Base-by-base conservation (phyloP, 2,329 filamentous ascomycete species). In the Magnaporthiopsis rhizophila region DNA sequence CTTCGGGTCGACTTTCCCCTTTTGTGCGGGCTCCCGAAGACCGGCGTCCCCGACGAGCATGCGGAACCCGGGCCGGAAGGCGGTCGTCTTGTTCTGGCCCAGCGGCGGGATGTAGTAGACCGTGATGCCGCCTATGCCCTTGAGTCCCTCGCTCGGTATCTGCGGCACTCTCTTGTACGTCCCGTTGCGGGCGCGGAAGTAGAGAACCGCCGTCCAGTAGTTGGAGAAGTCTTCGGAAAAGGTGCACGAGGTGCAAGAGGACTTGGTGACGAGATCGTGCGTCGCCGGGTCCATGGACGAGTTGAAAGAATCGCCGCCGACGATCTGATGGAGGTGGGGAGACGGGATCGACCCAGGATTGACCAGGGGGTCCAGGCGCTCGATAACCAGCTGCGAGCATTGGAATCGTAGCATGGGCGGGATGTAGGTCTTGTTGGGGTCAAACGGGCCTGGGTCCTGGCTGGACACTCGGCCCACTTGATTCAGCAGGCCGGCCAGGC, bases 171-270 rank as follows among this genome's bases (percentile, higher is more conserved):
- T 66, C 63, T 73, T 71, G 65, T 66, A 75, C 6, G 70, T 69
- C 13, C 73, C 73, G 62, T 75, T 75, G 12, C 72, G 70, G 21
- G 74, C 74, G n/a, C 70, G 69, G 67, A 75, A 76, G 69, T 73
- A 76, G 65, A 77, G 59, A 13, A 75, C 73, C 3, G 73, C 74
- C 0, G 74, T 76, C 74, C 74, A 76, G 68, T 72, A 72, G 65
- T 74, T 72, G 65, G 65, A 69, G 67, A 71, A 69, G 67, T 74
- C 72, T 62, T 78, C 74, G 11, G 71, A 71, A 59, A 77, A 76
- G 5, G 74, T 74, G 66, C 76, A 78, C 2, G 69, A 77, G 12
- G 76, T 78, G 68, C 76, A 78, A 7, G 73, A 76, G 8, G 76
- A 69, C 18, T 28, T 13, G 26, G 65, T 63, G 4, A 67, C 69